phyloP scores from a whole-genome alignment of 805 yeast species.

The Candida dendrica region DNA sequence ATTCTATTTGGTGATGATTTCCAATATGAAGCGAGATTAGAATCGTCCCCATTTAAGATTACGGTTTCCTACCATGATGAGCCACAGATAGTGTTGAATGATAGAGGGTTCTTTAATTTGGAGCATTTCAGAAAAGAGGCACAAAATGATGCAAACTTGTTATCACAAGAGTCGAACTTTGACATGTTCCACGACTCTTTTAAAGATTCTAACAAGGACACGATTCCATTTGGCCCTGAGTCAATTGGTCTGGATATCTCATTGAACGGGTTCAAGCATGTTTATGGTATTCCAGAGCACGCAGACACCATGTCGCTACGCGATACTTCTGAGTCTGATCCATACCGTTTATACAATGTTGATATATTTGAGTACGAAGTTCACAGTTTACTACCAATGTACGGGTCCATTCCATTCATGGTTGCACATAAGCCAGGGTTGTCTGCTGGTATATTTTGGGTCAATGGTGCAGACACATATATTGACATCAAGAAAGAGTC shows the following conservation, averaged over 20 bases:
- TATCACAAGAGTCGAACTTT: slow-evolving; percentile 54
- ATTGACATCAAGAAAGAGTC: slow-evolving; percentile 52
- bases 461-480: slow-evolving; percentile 89
- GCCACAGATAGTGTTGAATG: slow-evolving; percentile 56
- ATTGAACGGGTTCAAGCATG: slow-evolving; percentile 51
- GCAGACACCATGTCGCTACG: slow-evolving; percentile 72
- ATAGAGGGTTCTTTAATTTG: slow-evolving; percentile 61
- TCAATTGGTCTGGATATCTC: slow-evolving; percentile 75
- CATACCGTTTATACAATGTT: slow-evolving; percentile 85
- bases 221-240: slow-evolving; percentile 80
- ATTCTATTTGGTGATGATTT: slow-evolving; percentile 31
- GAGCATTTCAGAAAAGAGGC: slow-evolving; percentile 66
- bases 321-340: slow-evolving; percentile 58
- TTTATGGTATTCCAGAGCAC: slow-evolving; percentile 96
- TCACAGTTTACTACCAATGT: slow-evolving; percentile 82
- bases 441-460: slow-evolving; percentile 82
- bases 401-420: slow-evolving; percentile 89
- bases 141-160: slow-evolving; percentile 32
- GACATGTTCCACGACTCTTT: slow-evolving; percentile 70
- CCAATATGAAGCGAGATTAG: slow-evolving; percentile 36
- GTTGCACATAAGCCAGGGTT: slow-evolving; percentile 52
- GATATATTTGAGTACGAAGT: slow-evolving; percentile 93
- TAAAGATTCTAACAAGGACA: slow-evolving; percentile 57
- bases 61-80: slow-evolving; percentile 37
- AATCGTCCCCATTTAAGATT: slow-evolving; percentile 42